Conservation (phyloP, 352 stramenopile species). For the Globisporangium orthogonon region DNA sequence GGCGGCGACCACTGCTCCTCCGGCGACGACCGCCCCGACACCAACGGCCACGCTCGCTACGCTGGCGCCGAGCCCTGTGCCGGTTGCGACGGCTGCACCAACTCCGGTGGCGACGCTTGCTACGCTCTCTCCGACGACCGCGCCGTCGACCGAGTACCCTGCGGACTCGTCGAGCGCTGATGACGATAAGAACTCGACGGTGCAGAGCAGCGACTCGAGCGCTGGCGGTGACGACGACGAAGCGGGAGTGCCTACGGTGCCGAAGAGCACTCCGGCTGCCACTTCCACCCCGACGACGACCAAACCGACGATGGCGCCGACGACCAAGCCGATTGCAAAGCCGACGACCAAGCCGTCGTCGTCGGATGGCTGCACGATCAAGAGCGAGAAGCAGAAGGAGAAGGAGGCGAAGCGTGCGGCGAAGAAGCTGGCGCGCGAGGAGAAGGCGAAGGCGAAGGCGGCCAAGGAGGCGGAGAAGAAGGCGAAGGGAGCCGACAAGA, state of each 20-base stretch:
- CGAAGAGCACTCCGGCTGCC: constrained; percentile 3
- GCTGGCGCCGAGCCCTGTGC: neutral
- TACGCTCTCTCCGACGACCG: neutral
- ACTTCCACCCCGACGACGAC: constrained; percentile 7
- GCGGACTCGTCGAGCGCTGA: neutral
- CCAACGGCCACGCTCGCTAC: neutral
- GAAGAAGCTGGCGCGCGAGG: neutral
- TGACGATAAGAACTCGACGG: neutral
- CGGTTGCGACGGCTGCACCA: neutral
- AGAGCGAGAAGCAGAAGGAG: neutral
- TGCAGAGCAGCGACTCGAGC: neutral
- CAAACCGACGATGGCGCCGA: constrained; percentile 13
- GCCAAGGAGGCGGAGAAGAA: constrained; percentile 1
- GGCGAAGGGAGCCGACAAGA: neutral
- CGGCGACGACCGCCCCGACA: neutral
- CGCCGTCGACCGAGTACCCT: constrained; percentile 1
- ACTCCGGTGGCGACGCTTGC: neutral
- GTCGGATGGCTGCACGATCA: neutral
- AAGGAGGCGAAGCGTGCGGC: neutral
- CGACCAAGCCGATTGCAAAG: neutral
- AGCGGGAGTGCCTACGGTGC: neutral
- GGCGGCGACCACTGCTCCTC: neutral
- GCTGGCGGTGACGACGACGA: neutral
- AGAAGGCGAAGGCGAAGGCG: neutral
- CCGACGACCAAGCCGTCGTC: neutral